Evolutionary conservation across 2,329 filamentous ascomycete species (phyloP).

Genomic region (Ilyonectria mors-panacis): DNA sequence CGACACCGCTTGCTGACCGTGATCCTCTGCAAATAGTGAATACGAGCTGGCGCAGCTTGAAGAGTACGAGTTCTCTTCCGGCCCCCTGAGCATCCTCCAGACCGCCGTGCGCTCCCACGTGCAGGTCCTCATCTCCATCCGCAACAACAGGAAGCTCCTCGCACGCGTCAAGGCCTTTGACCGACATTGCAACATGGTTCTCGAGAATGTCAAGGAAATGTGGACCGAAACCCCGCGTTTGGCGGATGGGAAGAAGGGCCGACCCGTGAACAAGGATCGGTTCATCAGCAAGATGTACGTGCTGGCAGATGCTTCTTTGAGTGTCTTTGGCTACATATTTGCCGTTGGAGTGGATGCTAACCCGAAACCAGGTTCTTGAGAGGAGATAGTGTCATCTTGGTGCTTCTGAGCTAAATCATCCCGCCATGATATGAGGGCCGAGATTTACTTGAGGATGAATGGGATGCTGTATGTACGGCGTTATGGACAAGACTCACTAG

Average conservation of each 20-base stretch:
- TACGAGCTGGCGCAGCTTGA: constrained; percentile 86
- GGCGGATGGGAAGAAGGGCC: constrained; percentile 88
- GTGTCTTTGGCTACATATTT: too few relatives aligned
- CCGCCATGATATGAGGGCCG: constrained; percentile 33
- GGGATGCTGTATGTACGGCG: constrained; percentile 49
- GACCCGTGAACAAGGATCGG: constrained; percentile 95
- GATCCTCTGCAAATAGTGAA: constrained; percentile 70
- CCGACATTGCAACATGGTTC: constrained; percentile 98
- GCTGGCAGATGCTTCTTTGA: background rate
- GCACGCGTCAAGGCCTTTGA: constrained; percentile 99
- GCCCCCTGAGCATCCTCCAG: constrained; percentile 88
- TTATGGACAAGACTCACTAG: constrained; percentile 50
- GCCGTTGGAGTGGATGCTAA: too few relatives aligned
- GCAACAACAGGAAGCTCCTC: constrained; percentile 98
- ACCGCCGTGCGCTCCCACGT: constrained; percentile 95
- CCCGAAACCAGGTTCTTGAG: constrained; percentile 73
- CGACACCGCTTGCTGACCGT: constrained; percentile 36
- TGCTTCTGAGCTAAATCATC: constrained; percentile 78
- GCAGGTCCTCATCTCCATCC: constrained; percentile 96
- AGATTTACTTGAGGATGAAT: constrained; percentile 44
- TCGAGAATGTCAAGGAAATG: constrained; percentile 97
- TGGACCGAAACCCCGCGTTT: constrained; percentile 95
- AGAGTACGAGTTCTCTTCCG: constrained; percentile 70
- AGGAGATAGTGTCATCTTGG: constrained; percentile 90
- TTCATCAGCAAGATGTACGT: constrained; percentile 97